Evolutionary conservation across 2,329 filamentous ascomycete species (phyloP).

Genomic region (Septoria linicola): DNA sequence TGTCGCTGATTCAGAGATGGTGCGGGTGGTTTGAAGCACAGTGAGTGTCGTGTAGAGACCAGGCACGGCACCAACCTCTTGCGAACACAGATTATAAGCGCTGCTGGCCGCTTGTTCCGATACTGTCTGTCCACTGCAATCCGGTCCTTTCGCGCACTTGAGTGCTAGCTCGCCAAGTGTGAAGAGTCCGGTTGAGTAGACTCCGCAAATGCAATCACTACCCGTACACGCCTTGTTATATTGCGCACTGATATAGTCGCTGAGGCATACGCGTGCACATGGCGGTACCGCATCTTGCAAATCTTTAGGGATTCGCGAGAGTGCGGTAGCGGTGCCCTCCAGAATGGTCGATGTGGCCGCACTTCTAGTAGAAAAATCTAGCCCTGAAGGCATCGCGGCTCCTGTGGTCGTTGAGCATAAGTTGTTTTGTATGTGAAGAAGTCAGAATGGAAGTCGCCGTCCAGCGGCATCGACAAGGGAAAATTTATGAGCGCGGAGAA

Average conservation of each 20-base stretch:
- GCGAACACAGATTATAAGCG: constrained; percentile 34
- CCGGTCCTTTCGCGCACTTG: constrained; percentile 22
- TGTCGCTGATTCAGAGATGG: constrained; percentile 1
- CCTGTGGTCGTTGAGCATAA: background rate
- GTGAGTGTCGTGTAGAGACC: constrained; percentile 30
- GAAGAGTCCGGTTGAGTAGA: background rate
- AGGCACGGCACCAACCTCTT: constrained; percentile 25
- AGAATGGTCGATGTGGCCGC: constrained; percentile 3
- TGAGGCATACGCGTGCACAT: constrained; percentile 35
- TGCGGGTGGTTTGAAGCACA: constrained; percentile 7
- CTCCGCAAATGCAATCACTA: constrained; percentile 3
- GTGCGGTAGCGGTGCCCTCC: constrained; percentile 11
- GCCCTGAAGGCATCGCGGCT: constrained; percentile 20
- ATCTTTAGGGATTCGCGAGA: constrained; percentile 19
- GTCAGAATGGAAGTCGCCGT: constrained; percentile 17
- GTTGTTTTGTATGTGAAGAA: no score
- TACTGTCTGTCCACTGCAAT: constrained; percentile 1
- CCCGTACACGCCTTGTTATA: constrained; percentile 15
- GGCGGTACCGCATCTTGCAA: constrained; percentile 29
- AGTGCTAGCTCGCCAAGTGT: constrained; percentile 36
- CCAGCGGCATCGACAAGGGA: constrained; percentile 30
- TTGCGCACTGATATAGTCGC: constrained; percentile 27
- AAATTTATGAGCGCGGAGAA: background rate
- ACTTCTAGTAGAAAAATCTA: constrained; percentile 1
- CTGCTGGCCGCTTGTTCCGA: constrained; percentile 6